A percentile compares a stretch with the other conserved stretches of the same genome.
phyloP scores from a whole-genome alignment of 2,329 filamentous ascomycete species.

The Alternaria burnsii region DNA sequence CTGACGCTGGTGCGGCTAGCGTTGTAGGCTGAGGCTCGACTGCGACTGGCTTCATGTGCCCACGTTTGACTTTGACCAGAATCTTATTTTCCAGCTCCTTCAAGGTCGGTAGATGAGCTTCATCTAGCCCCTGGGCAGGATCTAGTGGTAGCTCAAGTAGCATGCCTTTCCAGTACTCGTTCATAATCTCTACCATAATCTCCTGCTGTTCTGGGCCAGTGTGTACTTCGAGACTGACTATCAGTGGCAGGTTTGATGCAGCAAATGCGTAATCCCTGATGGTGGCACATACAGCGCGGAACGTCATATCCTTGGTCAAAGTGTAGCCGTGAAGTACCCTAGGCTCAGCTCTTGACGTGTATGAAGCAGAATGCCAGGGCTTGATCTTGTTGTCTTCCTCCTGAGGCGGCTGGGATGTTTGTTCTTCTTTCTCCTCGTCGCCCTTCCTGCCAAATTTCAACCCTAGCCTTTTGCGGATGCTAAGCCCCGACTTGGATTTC shows the following conservation, averaged over 20 bases:
- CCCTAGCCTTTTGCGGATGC: conserved; percentile 48
- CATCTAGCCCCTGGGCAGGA: conserved; percentile 50
- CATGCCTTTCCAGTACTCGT: conserved; percentile 80
- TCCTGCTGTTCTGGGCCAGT: conserved; percentile 83
- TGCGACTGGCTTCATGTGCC: conserved; percentile 44
- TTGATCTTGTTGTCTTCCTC: conserved; percentile 28
- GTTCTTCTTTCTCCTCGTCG: conserved; percentile 29
- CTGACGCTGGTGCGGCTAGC: conserved; percentile 38
- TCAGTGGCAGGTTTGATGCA: conserved; percentile 77
- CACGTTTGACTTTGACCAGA: conserved; percentile 62
- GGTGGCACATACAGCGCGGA: conserved; percentile 83
- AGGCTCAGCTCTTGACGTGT: conserved; percentile 66
- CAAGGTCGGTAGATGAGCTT: conserved; percentile 70
- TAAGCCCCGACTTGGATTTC: conserved; percentile 37
- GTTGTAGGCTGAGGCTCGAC: conserved; percentile 40
- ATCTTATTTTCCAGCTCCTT: conserved; percentile 81
- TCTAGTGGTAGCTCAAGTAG: conserved; percentile 69
- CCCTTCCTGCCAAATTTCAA: conserved; percentile 43
- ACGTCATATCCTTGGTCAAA: conserved; percentile 83
- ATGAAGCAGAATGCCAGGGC: conserved; percentile 45
- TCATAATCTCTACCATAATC: conserved; percentile 93
- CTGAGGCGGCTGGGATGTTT: conserved; percentile 16
- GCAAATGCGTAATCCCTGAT: conserved; percentile 82
- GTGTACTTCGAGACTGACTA: conserved; percentile 93
- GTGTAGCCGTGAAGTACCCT: conserved; percentile 86